Percentiles rank a stretch among this genome's conserved stretches.
Evolutionary conservation across 441 rosid genomes (phyloP).

Genomic region (Populus hybrid): DNA sequence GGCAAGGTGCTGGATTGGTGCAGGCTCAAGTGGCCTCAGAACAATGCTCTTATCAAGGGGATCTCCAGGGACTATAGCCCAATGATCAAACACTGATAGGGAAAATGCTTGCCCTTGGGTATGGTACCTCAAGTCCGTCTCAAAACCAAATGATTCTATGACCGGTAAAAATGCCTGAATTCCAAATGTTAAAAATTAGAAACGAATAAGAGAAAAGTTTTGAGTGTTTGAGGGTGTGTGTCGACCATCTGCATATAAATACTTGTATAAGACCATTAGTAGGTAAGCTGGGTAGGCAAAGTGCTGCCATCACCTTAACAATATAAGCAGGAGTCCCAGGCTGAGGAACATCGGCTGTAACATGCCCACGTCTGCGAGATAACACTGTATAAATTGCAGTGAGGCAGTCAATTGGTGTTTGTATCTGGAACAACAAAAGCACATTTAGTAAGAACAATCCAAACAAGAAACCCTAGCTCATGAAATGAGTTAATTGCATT

Average conservation of each 20-base stretch:
- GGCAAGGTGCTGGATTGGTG: constrained; percentile 87
- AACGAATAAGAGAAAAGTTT: background rate
- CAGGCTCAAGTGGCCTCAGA: constrained; percentile 82
- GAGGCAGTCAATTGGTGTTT: constrained; percentile 96
- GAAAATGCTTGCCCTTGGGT: constrained; percentile 91
- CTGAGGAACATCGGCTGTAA: constrained; percentile 97
- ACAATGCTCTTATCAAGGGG: constrained; percentile 89
- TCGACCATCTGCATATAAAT: background rate
- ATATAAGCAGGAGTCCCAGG: constrained; percentile 96
- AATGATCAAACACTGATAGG: constrained; percentile 75
- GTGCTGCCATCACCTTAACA: constrained; percentile 58
- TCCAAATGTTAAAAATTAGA: constrained; percentile 2
- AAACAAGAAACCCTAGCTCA: background rate
- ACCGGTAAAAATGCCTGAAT: constrained; percentile 83
- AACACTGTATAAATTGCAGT: constrained; percentile 91
- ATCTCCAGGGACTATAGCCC: constrained; percentile 93
- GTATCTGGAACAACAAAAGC: constrained; percentile 58
- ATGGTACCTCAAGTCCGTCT: constrained; percentile 84
- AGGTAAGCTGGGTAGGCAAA: background rate
- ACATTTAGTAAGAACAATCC: constrained; percentile 9
- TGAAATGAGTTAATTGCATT: background rate
- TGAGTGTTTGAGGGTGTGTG: background rate
- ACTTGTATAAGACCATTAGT: background rate
- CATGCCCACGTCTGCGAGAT: constrained; percentile 98
- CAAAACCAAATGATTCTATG: constrained; percentile 86